A percentile compares a stretch with the other conserved stretches of the same genome.
These are phyloP conservation scores for Trichophyton equinum DNA, from an alignment of 2,329 filamentous ascomycete genomes.

Conservation along the genomic window DNA sequence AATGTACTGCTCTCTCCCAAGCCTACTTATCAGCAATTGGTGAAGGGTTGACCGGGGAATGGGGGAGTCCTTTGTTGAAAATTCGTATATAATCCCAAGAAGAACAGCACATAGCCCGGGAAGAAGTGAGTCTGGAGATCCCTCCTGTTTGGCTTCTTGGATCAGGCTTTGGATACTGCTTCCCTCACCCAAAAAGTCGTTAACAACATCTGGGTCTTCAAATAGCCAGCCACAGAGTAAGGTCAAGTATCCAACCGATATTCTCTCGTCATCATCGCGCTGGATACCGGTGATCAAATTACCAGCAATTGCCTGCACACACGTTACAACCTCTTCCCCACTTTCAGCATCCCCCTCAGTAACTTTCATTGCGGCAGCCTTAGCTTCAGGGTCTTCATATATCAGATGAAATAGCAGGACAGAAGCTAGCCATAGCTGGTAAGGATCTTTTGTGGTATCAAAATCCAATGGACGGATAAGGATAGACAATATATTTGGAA, in stretches of 20 bases:
- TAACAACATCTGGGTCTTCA: constrained; percentile 79
- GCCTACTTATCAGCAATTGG: constrained; percentile 58
- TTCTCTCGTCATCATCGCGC: constrained; percentile 61
- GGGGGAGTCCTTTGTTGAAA: constrained; percentile 93
- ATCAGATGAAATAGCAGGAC: constrained; percentile 77
- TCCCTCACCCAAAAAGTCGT: constrained; percentile 84
- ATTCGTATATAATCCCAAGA: constrained; percentile 84
- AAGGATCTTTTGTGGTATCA: constrained; percentile 60
- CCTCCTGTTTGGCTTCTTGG: constrained; percentile 55
- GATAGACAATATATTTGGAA: constrained; percentile 77
- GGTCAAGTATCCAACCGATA: constrained; percentile 79
- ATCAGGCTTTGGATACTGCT: constrained; percentile 82
- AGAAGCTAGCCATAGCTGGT: constrained; percentile 79
- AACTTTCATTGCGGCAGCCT: constrained; percentile 65
- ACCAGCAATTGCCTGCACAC: constrained; percentile 74
- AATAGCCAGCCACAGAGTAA: constrained; percentile 80
- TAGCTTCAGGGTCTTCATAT: constrained; percentile 66
- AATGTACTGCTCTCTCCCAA: constrained; percentile 79
- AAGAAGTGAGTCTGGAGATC: constrained; percentile 52
- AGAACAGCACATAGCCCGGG: constrained; percentile 75
- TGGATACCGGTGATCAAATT: constrained; percentile 74
- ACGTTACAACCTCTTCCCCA: constrained; percentile 90
- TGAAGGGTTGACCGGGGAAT: constrained; percentile 71
- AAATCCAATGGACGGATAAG: constrained; percentile 56
- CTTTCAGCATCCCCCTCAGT: constrained; percentile 78